Evolutionary conservation across 768 basidiomycete genomes (phyloP).

Genomic region (Atractiella rhizophila): DNA sequence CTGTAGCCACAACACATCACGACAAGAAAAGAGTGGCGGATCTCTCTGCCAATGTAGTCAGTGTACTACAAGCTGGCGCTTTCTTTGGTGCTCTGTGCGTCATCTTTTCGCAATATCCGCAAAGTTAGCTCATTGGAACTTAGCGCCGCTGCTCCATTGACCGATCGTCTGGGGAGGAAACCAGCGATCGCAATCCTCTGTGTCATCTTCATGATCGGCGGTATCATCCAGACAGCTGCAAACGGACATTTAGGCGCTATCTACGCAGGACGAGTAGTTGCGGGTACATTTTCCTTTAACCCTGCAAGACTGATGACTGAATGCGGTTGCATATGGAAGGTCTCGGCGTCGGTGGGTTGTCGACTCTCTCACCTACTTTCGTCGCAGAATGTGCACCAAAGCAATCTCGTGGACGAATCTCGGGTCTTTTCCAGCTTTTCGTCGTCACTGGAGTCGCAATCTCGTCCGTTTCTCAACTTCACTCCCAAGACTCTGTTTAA

Average conservation of each 20-base stretch:
- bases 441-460: constrained; percentile 20
- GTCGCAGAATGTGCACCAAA: constrained; percentile 18
- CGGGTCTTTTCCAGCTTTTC: background rate
- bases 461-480: constrained; percentile 9
- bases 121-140: too few relatives aligned
- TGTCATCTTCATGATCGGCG: constrained; percentile 25
- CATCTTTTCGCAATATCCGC: too few relatives aligned
- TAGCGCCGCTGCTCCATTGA: too few relatives aligned
- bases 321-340: constrained; percentile 17
- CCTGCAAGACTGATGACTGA: constrained; percentile 23
- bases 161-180: constrained; percentile 21
- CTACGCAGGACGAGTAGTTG: constrained; percentile 8
- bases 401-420: constrained; percentile 18
- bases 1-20: too few relatives aligned
- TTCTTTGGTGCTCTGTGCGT: constrained; percentile 47
- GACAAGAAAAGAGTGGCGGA: too few relatives aligned
- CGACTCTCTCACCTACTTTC: constrained; percentile 24
- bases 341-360: constrained; percentile 23
- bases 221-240: constrained; percentile 2
- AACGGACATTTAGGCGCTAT: constrained; percentile 11
- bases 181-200: background rate
- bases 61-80: constrained; percentile 33
- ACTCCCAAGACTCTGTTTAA: too few relatives aligned
- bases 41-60: too few relatives aligned
- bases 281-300: constrained; percentile 20